A percentile compares a stretch with the other conserved stretches of the same genome.
Conservation (phyloP, 1,284 basidiomycete genomes). For the Moesziomyces globuligerus region DNA sequence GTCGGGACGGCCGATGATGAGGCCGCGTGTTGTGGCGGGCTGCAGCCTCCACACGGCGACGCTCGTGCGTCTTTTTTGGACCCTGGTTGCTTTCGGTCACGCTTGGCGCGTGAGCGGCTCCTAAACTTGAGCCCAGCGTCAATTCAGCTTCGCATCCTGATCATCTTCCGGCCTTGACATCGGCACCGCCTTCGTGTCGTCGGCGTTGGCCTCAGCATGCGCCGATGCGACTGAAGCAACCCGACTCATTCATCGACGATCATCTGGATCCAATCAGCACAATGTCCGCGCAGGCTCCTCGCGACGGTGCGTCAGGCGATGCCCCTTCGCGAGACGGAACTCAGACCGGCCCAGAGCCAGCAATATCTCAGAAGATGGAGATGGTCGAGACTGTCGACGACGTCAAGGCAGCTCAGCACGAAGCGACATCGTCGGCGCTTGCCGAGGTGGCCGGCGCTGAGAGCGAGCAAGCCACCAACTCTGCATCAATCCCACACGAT, state of each 20-base stretch:
- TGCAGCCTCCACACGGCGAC: not conserved
- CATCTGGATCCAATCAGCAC: not conserved
- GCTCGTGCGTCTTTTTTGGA: not conserved
- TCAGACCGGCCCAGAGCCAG: not conserved
- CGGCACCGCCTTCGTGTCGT: not conserved
- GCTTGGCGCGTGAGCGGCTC: too few species aligned
- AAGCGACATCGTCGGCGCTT: not conserved
- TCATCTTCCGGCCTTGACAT: not conserved
- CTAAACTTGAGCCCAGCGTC: not conserved
- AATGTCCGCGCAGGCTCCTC: not conserved
- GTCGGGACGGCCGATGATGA: not conserved
- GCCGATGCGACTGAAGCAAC: constrained; percentile 3
- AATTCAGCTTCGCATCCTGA: not conserved
- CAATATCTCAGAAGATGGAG: not conserved
- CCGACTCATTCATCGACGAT: not conserved
- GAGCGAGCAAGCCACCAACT: not conserved
- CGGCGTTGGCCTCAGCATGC: not conserved
- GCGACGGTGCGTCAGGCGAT: not conserved
- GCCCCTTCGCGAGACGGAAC: not conserved
- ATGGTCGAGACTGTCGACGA: too few species aligned
- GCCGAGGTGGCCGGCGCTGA: not conserved
- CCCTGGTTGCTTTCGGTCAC: not conserved
- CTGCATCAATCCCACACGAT: not conserved
- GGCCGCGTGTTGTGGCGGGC: not conserved
- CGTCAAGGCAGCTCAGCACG: not conserved